These are phyloP conservation scores for Plectosphaerella plurivora DNA, from an alignment of 2,329 filamentous ascomycete species.

Conservation along the genomic window DNA sequence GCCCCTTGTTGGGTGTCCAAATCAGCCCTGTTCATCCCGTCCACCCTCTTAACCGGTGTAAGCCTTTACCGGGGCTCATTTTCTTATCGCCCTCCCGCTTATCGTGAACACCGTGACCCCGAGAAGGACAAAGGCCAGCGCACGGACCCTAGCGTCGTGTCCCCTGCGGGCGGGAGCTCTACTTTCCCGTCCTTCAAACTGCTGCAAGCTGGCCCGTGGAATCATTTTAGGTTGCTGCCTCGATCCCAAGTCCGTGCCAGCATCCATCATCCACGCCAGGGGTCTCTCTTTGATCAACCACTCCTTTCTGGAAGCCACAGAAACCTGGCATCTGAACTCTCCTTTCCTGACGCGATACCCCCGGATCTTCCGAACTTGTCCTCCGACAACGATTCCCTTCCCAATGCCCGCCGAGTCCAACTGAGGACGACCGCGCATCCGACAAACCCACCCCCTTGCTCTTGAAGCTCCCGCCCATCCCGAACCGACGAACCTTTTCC, in stretches of 20 bases:
- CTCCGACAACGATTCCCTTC: neutral
- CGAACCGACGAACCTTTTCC: neutral
- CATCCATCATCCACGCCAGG: neutral
- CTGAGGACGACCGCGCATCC: neutral
- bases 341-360: neutral
- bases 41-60: no score
- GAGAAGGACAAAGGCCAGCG: neutral
- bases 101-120: neutral
- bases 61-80: no score
- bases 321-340: neutral
- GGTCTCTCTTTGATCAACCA: neutral
- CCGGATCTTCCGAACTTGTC: neutral
- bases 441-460: neutral
- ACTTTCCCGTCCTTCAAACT: neutral
- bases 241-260: neutral
- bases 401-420: neutral
- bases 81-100: neutral
- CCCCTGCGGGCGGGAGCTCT: neutral
- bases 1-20: no score
- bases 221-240: neutral
- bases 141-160: slow-evolving; percentile 4
- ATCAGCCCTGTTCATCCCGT: no score
- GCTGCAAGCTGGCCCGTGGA: neutral
- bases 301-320: neutral
- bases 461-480: neutral